A percentile compares a stretch with the other conserved stretches of the same genome.
Evolutionary conservation across 208 protist genomes (phyloP).

Genomic region (Phytomonas sp.): DNA sequence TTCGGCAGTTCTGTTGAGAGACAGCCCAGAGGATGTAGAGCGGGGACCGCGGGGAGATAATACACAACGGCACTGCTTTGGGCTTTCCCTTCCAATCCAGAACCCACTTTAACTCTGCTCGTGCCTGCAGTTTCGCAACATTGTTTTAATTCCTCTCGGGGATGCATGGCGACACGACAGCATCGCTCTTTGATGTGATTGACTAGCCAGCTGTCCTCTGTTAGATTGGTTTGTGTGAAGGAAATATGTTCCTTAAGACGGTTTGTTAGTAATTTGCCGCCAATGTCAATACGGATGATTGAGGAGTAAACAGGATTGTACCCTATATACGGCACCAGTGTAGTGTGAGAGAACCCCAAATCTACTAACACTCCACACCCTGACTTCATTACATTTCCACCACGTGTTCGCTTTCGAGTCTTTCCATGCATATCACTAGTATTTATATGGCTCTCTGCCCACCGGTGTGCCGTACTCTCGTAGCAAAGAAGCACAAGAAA

Average conservation of each 20-base stretch:
- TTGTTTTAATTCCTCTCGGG: constrained; percentile 8
- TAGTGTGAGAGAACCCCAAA: constrained; percentile 68
- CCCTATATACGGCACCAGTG: constrained; percentile 64
- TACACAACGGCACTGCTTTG: constrained; percentile 23
- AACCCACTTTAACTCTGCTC: constrained; percentile 9
- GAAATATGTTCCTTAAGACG: constrained; percentile 68
- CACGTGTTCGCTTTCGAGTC: neutral
- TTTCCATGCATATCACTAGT: neutral
- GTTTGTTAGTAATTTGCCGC: constrained; percentile 76
- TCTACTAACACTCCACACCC: constrained; percentile 60
- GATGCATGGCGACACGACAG: constrained; percentile 32
- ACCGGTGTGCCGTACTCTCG: constrained; percentile 7
- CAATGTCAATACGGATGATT: constrained; percentile 54
- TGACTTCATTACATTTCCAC: neutral
- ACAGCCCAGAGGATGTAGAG: constrained; percentile 60
- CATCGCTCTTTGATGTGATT: constrained; percentile 73
- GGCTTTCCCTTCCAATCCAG: neutral
- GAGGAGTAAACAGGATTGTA: constrained; percentile 53
- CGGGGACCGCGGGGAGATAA: constrained; percentile 62
- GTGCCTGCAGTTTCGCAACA: constrained; percentile 7
- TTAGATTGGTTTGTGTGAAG: constrained; percentile 70
- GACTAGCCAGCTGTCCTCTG: constrained; percentile 77
- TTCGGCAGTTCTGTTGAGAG: constrained; percentile 30
- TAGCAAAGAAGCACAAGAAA: constrained; percentile 48
- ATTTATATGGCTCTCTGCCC: neutral